Conservation (phyloP, 2,329 filamentous ascomycete species). For the Rhinocladiella mackenziei region DNA sequence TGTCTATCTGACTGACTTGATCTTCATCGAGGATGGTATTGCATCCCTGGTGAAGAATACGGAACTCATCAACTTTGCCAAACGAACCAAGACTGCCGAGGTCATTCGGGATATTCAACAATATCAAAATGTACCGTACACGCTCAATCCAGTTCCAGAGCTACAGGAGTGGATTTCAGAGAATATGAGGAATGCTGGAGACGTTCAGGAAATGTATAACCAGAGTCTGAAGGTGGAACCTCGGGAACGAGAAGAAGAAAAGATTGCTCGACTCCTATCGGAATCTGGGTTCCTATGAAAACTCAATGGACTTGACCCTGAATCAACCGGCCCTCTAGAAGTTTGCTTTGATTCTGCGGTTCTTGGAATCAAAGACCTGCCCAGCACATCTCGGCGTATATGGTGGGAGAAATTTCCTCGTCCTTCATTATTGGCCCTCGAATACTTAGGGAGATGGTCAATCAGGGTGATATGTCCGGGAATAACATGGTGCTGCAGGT, state of each 20-base stretch:
- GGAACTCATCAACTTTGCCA: constrained; percentile 96
- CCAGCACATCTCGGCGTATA: too few relatives aligned
- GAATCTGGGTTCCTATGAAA: constrained; percentile 48
- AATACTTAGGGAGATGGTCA: too few relatives aligned
- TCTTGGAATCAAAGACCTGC: too few relatives aligned
- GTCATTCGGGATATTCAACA: constrained; percentile 98
- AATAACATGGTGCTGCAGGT: background rate
- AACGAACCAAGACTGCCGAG: constrained; percentile 94
- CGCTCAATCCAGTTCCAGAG: constrained; percentile 80
- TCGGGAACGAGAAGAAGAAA: constrained; percentile 94
- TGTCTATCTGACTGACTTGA: constrained; percentile 94
- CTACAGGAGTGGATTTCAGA: constrained; percentile 94
- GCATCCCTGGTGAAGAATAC: constrained; percentile 95
- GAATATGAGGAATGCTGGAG: constrained; percentile 91
- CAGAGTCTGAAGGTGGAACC: constrained; percentile 91
- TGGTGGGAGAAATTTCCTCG: too few relatives aligned
- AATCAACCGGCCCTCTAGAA: too few relatives aligned
- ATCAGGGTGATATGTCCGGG: too few relatives aligned
- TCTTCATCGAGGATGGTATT: constrained; percentile 98
- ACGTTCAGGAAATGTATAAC: constrained; percentile 99
- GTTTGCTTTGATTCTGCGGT: background rate
- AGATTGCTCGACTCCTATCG: constrained; percentile 75
- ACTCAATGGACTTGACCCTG: too few relatives aligned
- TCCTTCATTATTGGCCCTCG: too few relatives aligned
- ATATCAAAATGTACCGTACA: constrained; percentile 97